Evolutionary conservation across 257 asterid genomes (phyloP).

Genomic region (Solanum arcanum): DNA sequence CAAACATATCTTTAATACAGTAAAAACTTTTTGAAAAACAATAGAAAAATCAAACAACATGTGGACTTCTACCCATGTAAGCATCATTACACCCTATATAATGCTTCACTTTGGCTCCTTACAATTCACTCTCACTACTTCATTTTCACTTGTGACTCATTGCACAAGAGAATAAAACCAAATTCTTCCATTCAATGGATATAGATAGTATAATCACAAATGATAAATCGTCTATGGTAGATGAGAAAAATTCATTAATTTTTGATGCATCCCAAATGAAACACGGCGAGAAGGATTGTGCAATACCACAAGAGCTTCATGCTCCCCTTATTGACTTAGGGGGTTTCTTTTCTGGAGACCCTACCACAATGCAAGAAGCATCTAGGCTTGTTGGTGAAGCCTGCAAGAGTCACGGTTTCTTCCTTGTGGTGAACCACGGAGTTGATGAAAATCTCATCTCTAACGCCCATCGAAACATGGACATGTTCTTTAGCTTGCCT

Average conservation of each 20-base stretch:
- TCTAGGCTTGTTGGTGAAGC: slow-evolving; percentile 52
- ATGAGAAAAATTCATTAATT: not conserved
- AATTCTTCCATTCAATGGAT: slow-evolving; percentile 40
- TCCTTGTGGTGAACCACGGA: slow-evolving; percentile 61
- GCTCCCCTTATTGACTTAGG: slow-evolving; percentile 56
- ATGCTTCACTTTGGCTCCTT: not conserved
- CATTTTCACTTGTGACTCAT: not conserved
- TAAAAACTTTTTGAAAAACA: no score
- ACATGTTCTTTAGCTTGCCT: not conserved
- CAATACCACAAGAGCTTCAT: slow-evolving; percentile 23
- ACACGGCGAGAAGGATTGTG: not conserved
- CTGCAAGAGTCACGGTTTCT: slow-evolving; percentile 60
- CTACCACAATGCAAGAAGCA: slow-evolving; percentile 23
- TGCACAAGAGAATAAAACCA: not conserved
- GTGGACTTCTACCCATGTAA: slow-evolving; percentile 2
- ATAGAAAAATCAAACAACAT: not conserved
- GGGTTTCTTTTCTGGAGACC: slow-evolving; percentile 60
- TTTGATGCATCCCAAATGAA: slow-evolving; percentile 41
- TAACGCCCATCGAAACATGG: not conserved
- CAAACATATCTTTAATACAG: not conserved
- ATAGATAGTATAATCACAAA: slow-evolving; percentile 20
- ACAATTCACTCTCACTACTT: not conserved
- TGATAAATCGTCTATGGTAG: slow-evolving; percentile 6
- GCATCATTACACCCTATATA: not conserved
- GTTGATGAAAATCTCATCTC: slow-evolving; percentile 33